phyloP scores from a whole-genome alignment of 2,329 filamentous ascomycete species.

The Xylaria arbuscula region DNA sequence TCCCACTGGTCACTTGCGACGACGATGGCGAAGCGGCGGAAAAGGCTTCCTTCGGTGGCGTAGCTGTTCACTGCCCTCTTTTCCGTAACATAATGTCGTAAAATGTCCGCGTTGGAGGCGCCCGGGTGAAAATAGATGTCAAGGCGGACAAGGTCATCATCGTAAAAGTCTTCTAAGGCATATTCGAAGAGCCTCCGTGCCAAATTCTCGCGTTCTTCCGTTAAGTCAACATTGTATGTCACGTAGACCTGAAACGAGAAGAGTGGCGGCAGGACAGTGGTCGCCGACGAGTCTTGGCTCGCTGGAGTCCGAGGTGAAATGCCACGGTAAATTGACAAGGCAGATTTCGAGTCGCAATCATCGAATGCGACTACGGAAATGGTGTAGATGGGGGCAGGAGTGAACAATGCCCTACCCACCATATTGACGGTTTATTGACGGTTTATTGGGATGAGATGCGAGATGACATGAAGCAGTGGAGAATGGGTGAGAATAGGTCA shows the following conservation, averaged over 20 bases:
- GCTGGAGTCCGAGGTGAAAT: background rate
- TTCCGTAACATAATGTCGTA: background rate
- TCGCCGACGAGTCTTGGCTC: background rate
- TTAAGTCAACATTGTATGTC: background rate
- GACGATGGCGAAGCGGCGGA: background rate
- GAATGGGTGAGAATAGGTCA: no score
- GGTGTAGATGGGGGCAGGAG: slow-evolving; percentile 15
- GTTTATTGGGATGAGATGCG: no score
- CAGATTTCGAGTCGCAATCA: slow-evolving; percentile 1
- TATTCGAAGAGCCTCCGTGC: background rate
- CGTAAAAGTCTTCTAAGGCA: background rate
- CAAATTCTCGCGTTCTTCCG: background rate
- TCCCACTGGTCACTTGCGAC: background rate
- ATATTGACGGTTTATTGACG: no score
- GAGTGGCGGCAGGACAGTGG: slow-evolving; percentile 1
- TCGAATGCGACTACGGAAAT: background rate
- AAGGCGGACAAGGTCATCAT: background rate
- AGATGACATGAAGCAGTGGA: no score
- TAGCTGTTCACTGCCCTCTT: background rate
- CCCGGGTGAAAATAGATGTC: slow-evolving; percentile 1
- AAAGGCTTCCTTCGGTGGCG: background rate
- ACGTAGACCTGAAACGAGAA: slow-evolving; percentile 9
- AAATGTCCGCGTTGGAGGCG: background rate
- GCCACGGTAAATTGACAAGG: slow-evolving; percentile 2
- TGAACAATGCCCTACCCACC: background rate